Conservation (phyloP, 768 basidiomycete species). For the Rhizopogon sp. region DNA sequence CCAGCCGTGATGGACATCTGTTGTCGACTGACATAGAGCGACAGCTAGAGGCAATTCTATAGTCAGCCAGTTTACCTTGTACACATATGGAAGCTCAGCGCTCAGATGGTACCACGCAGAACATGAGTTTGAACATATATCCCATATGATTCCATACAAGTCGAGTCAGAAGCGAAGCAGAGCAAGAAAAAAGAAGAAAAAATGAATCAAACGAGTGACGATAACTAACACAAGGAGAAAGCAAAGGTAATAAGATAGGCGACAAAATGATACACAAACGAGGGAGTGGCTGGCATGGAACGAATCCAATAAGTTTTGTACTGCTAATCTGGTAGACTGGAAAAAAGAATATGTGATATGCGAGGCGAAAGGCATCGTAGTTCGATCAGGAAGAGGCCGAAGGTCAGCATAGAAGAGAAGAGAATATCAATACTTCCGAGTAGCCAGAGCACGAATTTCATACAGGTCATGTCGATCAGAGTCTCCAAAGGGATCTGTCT, state of each 20-base stretch:
- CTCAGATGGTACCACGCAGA: neutral
- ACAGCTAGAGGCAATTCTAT: neutral
- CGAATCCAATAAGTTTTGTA: constrained; percentile 16
- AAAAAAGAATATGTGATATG: constrained; percentile 10
- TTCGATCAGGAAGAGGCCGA: neutral
- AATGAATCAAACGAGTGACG: constrained; percentile 14
- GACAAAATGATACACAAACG: constrained; percentile 23
- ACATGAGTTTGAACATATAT: constrained; percentile 23
- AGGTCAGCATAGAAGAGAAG: constrained; percentile 1
- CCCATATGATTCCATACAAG: constrained; percentile 33
- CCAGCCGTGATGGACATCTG: neutral
- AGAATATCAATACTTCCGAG: constrained; percentile 63
- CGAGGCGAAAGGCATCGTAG: constrained; percentile 1
- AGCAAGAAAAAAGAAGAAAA: constrained; percentile 13
- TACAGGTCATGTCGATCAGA: constrained; percentile 64
- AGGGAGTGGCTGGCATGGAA: constrained; percentile 17
- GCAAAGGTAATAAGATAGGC: constrained; percentile 22
- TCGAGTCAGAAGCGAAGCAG: constrained; percentile 17
- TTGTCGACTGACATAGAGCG: constrained; percentile 1
- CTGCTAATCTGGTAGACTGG: constrained; percentile 18
- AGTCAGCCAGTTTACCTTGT: too few species aligned
- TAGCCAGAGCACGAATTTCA: constrained; percentile 82
- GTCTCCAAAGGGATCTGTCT: constrained; percentile 23
- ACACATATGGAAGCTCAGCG: neutral
- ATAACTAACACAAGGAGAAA: constrained; percentile 23